Evolutionary conservation across 2,329 filamentous ascomycete genomes (phyloP), one percentile per base, ranked within the genome.

Genomic region (Magnaporthales sp.): DNA sequence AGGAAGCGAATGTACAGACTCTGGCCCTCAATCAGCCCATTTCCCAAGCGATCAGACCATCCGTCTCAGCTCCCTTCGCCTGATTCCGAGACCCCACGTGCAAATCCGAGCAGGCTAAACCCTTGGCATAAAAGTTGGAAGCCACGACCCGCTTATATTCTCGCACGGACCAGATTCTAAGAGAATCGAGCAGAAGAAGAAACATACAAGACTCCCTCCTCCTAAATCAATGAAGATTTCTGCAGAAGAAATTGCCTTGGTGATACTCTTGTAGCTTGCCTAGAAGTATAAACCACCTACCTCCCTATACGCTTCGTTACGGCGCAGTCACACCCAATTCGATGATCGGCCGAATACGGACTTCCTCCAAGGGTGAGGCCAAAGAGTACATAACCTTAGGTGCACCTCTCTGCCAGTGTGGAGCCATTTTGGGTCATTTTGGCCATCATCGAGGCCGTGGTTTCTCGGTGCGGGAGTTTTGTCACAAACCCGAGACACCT

Each of bases 21-120:
- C 64, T 24, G 24, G 29, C 30, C 22, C 4, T n/a, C 30, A 29
- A 66, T 66, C 64, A 66, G 64, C 64, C 64, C 64, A 66, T 66
- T 61, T 31, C 26, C 51, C 61, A 62, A 62, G 66, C 61, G 66
- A 66, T 66, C 66, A 66, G 66, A 62, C 66, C 66, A 66, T 66
- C 19, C 30, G 65, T 66, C 65, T 66, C 46, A 58, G 31, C 58
- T 63, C 26, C 56, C 56, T 32, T 56, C 31, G 38, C 31, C 31
- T 63, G 56, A 60, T 60, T 60, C 56, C 22, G 27, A 60, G 56
- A 60, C 56, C 56, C 56, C 56, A 60, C 56, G 56, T 60, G 24
- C 38, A 60, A 26, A 27, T 24, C 24, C 56, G 27, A 58, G 24
- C 24, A 60, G n/a, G 24, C 22, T 24, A 58, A 24, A 24, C 22